Evolutionary conservation across 2,329 filamentous ascomycete genomes (phyloP).

Genomic region (Fusarium xylarioides): DNA sequence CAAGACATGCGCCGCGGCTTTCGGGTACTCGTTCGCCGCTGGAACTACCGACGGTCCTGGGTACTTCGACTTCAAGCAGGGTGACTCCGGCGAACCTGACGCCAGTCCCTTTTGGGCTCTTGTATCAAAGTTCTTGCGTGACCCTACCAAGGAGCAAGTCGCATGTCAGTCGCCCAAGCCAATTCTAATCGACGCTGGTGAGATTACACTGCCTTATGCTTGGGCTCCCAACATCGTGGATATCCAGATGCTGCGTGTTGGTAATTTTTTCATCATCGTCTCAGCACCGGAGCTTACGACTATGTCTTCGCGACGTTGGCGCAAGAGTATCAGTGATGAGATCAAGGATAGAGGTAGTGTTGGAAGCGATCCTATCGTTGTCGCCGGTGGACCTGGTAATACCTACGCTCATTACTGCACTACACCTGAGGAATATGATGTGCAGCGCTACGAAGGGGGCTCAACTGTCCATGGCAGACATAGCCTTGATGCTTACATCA

Average conservation of each 20-base stretch:
- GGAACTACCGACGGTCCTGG: constrained; percentile 7
- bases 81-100: background rate
- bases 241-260: constrained; percentile 3
- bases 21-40: background rate
- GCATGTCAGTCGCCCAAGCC: background rate
- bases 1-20: background rate
- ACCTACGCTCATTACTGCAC: constrained; percentile 8
- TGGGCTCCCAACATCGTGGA: constrained; percentile 12
- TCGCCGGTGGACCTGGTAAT: constrained; percentile 1
- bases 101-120: constrained; percentile 1
- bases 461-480: constrained; percentile 1
- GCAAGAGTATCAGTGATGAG: background rate
- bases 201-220: background rate
- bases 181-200: background rate
- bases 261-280: constrained; percentile 5
- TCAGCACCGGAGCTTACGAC: background rate
- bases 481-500: constrained; percentile 5
- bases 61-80: constrained; percentile 12
- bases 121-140: constrained; percentile 1
- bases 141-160: background rate
- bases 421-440: constrained; percentile 7
- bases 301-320: constrained; percentile 9
- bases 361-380: background rate
- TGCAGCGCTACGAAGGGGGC: background rate
- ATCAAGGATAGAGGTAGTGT: background rate